A percentile compares a stretch with the other conserved stretches of the same genome.
Evolutionary conservation across 2,329 filamentous ascomycete species (phyloP).

Genomic region (Trichoderma atrobrunneum): DNA sequence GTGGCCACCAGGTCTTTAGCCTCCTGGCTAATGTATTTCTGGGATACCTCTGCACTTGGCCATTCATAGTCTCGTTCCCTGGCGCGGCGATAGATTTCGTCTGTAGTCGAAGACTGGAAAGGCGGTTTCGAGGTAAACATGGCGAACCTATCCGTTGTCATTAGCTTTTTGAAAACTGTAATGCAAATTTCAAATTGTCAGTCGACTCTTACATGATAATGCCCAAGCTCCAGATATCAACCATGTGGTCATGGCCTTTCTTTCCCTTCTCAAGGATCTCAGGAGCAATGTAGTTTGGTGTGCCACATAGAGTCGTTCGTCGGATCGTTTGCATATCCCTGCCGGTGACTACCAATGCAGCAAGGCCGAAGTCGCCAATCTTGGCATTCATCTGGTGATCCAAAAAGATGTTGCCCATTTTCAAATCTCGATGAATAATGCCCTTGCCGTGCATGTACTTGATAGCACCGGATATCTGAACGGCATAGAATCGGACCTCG

Average conservation of each 20-base stretch:
- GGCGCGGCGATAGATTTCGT: constrained; percentile 77
- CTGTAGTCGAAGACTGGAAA: constrained; percentile 87
- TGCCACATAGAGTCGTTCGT: constrained; percentile 91
- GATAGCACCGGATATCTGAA: constrained; percentile 94
- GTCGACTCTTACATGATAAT: constrained; percentile 77
- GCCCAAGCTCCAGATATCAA: constrained; percentile 96
- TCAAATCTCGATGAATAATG: constrained; percentile 94
- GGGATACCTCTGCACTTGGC: constrained; percentile 64
- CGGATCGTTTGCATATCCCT: constrained; percentile 82
- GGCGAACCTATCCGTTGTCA: constrained; percentile 64
- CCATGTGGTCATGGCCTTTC: constrained; percentile 94
- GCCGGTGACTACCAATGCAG: constrained; percentile 85
- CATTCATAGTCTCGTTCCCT: constrained; percentile 74
- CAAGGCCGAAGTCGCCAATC: constrained; percentile 94
- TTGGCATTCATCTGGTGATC: constrained; percentile 96
- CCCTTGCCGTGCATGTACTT: constrained; percentile 97
- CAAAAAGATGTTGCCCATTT: constrained; percentile 97
- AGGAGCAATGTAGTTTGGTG: constrained; percentile 96
- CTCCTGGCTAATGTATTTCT: constrained; percentile 70
- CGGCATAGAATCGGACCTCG: constrained; percentile 87
- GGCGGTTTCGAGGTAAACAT: constrained; percentile 96
- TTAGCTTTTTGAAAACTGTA: constrained; percentile 1
- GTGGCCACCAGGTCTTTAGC: constrained; percentile 75
- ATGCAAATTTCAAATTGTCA: not conserved
- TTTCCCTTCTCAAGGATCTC: constrained; percentile 94